phyloP scores from a whole-genome alignment of 1,284 basidiomycete genomes.

The Irpex sp. region DNA sequence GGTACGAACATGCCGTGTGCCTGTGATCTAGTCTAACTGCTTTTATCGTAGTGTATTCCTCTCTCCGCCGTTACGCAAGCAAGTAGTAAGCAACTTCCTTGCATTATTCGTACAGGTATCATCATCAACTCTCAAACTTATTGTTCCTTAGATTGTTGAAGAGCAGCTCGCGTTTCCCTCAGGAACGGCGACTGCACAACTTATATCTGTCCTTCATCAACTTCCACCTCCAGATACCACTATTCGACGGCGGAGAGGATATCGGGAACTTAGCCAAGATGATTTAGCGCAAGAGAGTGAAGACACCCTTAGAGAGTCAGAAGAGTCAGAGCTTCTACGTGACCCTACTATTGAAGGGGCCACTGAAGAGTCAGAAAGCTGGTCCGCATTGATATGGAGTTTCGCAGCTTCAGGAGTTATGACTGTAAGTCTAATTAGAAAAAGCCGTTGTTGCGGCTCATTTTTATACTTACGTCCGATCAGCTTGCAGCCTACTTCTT shows the following conservation, averaged over 20 bases:
- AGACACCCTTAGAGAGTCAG: neutral
- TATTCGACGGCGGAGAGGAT: slow-evolving; percentile 52
- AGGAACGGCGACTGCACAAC: slow-evolving; percentile 95
- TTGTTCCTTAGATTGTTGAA: slow-evolving; percentile 64
- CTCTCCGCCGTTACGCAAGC: slow-evolving; percentile 88
- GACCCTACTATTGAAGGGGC: slow-evolving; percentile 14
- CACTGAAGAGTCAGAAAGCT: slow-evolving; percentile 46
- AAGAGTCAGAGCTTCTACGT: slow-evolving; percentile 4
- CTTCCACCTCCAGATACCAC: slow-evolving; percentile 60
- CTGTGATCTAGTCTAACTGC: neutral
- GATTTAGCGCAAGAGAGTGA: neutral
- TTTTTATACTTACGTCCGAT: slow-evolving; percentile 8
- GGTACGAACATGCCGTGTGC: slow-evolving; percentile 38
- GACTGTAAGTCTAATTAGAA: slow-evolving; percentile 51
- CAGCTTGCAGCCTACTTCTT: slow-evolving; percentile 84
- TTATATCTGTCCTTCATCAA: slow-evolving; percentile 89
- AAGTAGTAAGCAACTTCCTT: slow-evolving; percentile 62
- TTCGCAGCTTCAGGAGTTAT: slow-evolving; percentile 69
- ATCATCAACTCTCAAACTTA: slow-evolving; percentile 24
- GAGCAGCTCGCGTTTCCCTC: slow-evolving; percentile 93
- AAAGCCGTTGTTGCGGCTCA: neutral
- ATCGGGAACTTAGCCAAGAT: slow-evolving; percentile 40
- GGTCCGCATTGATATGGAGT: slow-evolving; percentile 72
- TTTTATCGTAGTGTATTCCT: slow-evolving; percentile 72
- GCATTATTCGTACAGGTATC: neutral